These are phyloP conservation scores for Hypoxylon perforatum DNA, from an alignment of 495 filamentous ascomycete species.

Conservation along the genomic window DNA sequence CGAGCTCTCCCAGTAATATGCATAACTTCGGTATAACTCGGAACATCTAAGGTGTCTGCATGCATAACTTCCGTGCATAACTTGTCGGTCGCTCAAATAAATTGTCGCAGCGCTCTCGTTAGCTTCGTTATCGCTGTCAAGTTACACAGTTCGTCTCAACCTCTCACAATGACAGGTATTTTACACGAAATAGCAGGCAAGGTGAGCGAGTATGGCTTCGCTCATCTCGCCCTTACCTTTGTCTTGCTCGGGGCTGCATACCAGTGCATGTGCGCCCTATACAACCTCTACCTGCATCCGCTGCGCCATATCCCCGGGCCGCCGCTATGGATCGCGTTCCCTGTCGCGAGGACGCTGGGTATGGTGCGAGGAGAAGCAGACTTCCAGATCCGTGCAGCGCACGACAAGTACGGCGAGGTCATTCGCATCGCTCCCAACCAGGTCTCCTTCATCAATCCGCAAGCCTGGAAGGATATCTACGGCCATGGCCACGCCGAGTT, in stretches of 20 bases:
- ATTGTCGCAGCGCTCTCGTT: neutral
- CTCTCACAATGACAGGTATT: conserved; percentile 28
- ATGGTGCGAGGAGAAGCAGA: conserved; percentile 34
- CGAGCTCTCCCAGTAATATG: neutral
- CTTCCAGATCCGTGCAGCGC: conserved; percentile 40
- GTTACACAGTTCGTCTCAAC: neutral
- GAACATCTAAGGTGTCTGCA: neutral
- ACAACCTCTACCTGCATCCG: conserved; percentile 61
- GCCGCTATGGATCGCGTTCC: conserved; percentile 43
- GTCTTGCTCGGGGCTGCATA: conserved; percentile 16
- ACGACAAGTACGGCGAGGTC: conserved; percentile 60
- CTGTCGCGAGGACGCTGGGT: conserved; percentile 17
- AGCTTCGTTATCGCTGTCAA: neutral
- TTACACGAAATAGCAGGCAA: conserved; percentile 29
- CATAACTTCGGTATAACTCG: neutral
- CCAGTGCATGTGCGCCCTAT: conserved; percentile 36
- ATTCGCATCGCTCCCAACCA: conserved; percentile 55
- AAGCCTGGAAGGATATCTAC: conserved; percentile 66
- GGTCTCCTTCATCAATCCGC: conserved; percentile 55
- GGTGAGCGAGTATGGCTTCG: conserved; percentile 4
- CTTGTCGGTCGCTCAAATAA: neutral
- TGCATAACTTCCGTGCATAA: conserved; percentile 2
- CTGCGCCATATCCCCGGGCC: conserved; percentile 63
- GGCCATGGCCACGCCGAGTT: conserved; percentile 50
- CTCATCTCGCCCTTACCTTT: conserved; percentile 2